These are phyloP conservation scores for Avena insularis DNA, from an alignment of 176 grass and related monocot species.

Conservation along the genomic window DNA sequence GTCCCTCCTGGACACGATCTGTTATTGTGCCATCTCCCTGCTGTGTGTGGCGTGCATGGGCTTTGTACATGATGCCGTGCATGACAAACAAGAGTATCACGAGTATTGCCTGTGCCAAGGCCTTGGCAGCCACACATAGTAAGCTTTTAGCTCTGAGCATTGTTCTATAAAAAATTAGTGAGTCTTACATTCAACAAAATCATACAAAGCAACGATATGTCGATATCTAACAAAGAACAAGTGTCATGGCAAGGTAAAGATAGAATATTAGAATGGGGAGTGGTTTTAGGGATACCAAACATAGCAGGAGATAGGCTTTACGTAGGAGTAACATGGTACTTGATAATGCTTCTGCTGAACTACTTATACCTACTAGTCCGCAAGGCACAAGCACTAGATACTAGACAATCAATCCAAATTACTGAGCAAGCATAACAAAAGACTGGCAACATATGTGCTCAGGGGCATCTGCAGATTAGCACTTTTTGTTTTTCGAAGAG, in stretches of 20 bases:
- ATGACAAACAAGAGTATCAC: neutral
- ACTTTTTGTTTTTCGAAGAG: constrained; percentile 9
- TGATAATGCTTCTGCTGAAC: constrained; percentile 22
- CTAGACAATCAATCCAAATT: constrained; percentile 3
- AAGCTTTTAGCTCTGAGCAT: constrained; percentile 21
- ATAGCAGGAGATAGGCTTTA: constrained; percentile 1
- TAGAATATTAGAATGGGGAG: neutral
- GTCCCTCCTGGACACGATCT: neutral
- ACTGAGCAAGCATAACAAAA: constrained; percentile 30
- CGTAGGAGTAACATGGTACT: constrained; percentile 6
- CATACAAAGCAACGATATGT: constrained; percentile 2
- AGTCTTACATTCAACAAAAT: constrained; percentile 31
- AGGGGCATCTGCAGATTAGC: constrained; percentile 23
- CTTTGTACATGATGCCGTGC: neutral
- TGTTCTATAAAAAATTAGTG: neutral
- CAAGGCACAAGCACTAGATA: neutral
- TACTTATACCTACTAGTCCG: constrained; percentile 22
- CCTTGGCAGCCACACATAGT: neutral
- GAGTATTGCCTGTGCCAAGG: neutral
- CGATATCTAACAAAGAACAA: neutral
- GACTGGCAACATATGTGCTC: neutral
- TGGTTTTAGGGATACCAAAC: constrained; percentile 17
- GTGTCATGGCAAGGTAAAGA: constrained; percentile 20
- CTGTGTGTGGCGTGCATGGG: neutral
- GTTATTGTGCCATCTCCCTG: neutral